phyloP scores from a whole-genome alignment of 257 asterid species.

The Forsythia viridissima region DNA sequence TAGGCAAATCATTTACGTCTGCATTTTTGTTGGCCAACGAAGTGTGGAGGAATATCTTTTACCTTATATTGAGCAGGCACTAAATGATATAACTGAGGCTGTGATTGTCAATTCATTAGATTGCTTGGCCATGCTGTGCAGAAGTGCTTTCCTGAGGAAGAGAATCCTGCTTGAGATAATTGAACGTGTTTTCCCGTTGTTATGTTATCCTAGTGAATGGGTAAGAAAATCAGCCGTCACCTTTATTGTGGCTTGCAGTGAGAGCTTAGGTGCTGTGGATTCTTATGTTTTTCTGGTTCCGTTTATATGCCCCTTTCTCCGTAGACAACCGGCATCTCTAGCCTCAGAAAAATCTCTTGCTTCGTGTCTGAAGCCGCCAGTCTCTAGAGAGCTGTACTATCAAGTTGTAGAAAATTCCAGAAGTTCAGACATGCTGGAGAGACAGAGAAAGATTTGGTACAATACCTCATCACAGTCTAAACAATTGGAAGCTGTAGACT shows the following conservation, averaged over 20 bases:
- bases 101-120: conserved; percentile 92
- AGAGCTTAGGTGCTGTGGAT: conserved; percentile 92
- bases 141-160: conserved; percentile 80
- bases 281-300: conserved; percentile 96
- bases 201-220: conserved; percentile 94
- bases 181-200: conserved; percentile 80
- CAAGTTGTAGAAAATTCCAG: conserved; percentile 75
- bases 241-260: conserved; percentile 90
- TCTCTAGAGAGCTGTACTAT: conserved; percentile 72
- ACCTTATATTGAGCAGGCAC: conserved; percentile 97
- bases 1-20: conserved; percentile 83
- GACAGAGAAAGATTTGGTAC: conserved; percentile 98
- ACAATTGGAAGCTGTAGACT: conserved; percentile 65
- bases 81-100: conserved; percentile 77
- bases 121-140: conserved; percentile 90
- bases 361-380: conserved; percentile 84
- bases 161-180: conserved; percentile 87
- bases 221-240: conserved; percentile 78
- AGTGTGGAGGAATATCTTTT: conserved; percentile 98
- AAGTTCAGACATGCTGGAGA: conserved; percentile 95
- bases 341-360: conserved; percentile 81
- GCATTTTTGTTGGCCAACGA: conserved; percentile 91
- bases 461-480: conserved; percentile 72
- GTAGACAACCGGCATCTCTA: conserved; percentile 91
- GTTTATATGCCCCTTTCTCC: conserved; percentile 79